Conservation (phyloP, 2,329 filamentous ascomycete species). For the Sarocladium strictum region DNA sequence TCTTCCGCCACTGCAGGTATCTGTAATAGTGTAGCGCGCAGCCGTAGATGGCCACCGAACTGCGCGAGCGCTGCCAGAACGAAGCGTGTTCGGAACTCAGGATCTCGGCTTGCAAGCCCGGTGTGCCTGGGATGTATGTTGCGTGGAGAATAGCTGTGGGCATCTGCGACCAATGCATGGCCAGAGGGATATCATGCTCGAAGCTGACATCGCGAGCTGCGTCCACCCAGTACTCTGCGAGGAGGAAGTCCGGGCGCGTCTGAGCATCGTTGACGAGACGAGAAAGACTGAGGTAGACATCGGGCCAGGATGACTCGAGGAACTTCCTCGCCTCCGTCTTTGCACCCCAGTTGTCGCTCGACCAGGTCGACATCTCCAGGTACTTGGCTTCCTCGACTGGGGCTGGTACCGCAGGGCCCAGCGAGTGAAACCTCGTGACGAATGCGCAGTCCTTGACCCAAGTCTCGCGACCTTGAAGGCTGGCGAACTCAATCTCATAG, state of each 20-base stretch:
- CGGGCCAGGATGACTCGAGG: conserved; percentile 19
- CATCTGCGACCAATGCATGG: conserved; percentile 35
- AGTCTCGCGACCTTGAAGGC: background rate
- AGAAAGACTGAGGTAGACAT: conserved; percentile 10
- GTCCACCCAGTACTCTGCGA: conserved; percentile 38
- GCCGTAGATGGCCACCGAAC: conserved; percentile 24
- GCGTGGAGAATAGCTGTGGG: conserved; percentile 26
- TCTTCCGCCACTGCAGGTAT: conserved; percentile 21
- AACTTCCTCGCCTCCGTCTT: background rate
- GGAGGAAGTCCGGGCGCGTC: conserved; percentile 21
- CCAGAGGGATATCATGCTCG: conserved; percentile 31
- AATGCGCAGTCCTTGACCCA: background rate
- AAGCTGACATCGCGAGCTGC: conserved; percentile 32
- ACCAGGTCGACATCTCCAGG: conserved; percentile 1
- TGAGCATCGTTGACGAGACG: too few species aligned
- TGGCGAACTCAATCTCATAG: background rate
- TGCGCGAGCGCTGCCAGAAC: conserved; percentile 28
- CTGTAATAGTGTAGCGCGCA: too few species aligned
- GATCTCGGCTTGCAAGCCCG: conserved; percentile 33
- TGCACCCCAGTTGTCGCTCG: background rate
- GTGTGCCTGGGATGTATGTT: conserved; percentile 33
- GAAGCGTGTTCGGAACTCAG: conserved; percentile 32
- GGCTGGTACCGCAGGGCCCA: background rate
- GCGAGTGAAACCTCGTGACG: background rate
- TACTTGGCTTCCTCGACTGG: background rate